A percentile compares a stretch with the other conserved stretches of the same genome.
Conservation (phyloP, 129 eudicot genomes). For the Helichrysum umbraculigerum region DNA sequence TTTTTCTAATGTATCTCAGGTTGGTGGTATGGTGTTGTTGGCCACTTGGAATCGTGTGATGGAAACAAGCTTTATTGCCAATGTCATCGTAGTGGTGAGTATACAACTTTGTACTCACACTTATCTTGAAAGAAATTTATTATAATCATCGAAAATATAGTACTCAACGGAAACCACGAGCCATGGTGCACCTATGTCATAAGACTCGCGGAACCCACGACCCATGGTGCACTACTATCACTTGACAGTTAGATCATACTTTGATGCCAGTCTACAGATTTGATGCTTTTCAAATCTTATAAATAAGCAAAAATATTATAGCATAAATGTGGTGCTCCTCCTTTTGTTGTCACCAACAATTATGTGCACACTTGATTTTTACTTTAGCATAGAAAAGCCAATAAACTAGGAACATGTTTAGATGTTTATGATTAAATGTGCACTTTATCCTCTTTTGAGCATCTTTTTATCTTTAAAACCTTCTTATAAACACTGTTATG, state of each 20-base stretch:
- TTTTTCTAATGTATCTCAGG: conserved; percentile 52
- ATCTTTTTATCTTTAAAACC: conserved; percentile 21
- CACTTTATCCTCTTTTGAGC: conserved; percentile 21
- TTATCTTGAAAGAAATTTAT: conserved; percentile 4
- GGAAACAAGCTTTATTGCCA: conserved; percentile 67
- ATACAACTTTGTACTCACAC: conserved; percentile 20
- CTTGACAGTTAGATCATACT: conserved; percentile 1
- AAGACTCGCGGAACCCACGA: neutral
- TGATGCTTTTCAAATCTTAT: conserved; percentile 26
- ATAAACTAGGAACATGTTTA: conserved; percentile 24
- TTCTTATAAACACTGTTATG: conserved; percentile 21
- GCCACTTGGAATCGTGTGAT: conserved; percentile 78
- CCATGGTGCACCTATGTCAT: conserved; percentile 8
- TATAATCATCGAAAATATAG: neutral
- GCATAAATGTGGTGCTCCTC: conserved; percentile 28
- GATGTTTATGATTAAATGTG: conserved; percentile 1
- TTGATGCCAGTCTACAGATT: conserved; percentile 22
- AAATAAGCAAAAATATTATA: conserved; percentile 24
- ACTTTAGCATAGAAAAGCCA: conserved; percentile 34
- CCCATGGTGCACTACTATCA: conserved; percentile 15
- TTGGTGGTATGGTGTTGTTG: conserved; percentile 99
- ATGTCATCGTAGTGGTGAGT: conserved; percentile 76
- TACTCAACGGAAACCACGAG: neutral
- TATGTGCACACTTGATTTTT: conserved; percentile 29
- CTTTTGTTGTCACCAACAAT: conserved; percentile 33